Percentiles rank a stretch among this genome's conserved stretches.
These are phyloP conservation scores for Penicillium sp. DNA, from an alignment of 2,329 filamentous ascomycete species.

Conservation along the genomic window DNA sequence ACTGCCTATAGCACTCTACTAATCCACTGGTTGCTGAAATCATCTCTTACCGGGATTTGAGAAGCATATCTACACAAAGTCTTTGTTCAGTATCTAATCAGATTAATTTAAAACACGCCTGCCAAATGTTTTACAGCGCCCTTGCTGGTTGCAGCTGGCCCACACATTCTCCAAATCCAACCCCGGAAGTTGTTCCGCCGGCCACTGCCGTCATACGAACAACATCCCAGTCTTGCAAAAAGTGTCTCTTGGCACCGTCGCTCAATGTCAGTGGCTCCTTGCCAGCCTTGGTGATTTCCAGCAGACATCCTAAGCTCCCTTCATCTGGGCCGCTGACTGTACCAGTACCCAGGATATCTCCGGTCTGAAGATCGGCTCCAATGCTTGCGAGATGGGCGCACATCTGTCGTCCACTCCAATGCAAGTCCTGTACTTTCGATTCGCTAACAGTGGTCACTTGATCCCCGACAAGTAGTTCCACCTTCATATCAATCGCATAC, in stretches of 20 bases:
- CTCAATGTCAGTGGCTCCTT: constrained; percentile 18
- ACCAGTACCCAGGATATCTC: constrained; percentile 34
- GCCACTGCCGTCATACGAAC: constrained; percentile 28
- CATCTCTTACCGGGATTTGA: background rate
- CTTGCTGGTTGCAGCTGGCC: constrained; percentile 9
- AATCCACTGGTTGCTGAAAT: background rate
- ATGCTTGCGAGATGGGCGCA: constrained; percentile 30
- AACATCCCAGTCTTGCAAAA: constrained; percentile 29
- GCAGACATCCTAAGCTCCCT: constrained; percentile 27
- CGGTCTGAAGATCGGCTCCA: constrained; percentile 30
- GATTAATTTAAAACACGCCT: background rate
- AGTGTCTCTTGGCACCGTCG: constrained; percentile 20
- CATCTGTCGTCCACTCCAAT: constrained; percentile 34
- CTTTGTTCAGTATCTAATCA: background rate
- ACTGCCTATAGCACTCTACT: background rate
- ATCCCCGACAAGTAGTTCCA: constrained; percentile 15
- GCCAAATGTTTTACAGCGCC: background rate
- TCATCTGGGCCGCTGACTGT: constrained; percentile 28
- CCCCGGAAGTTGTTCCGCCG: constrained; percentile 21
- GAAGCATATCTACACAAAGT: background rate
- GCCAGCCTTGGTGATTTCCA: constrained; percentile 31
- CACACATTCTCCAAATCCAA: constrained; percentile 34
- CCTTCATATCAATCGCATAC: constrained; percentile 25
- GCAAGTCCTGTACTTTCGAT: constrained; percentile 21
- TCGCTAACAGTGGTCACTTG: constrained; percentile 11